Conservation (phyloP, 441 rosid genomes). For the Codiaeum variegatum region DNA sequence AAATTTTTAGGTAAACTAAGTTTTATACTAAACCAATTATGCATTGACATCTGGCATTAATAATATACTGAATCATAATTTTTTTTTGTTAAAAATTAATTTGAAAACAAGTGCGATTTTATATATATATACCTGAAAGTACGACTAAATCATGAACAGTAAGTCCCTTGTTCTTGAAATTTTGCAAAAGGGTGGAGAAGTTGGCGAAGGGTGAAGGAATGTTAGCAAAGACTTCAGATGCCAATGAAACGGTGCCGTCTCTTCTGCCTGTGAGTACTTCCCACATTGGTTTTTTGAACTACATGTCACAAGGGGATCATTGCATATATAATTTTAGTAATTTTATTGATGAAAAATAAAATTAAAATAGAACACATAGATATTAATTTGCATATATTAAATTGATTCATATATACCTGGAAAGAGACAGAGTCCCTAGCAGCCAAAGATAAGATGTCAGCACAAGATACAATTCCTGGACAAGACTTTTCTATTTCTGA, state of each 20-base stretch:
- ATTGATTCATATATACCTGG: constrained; percentile 31
- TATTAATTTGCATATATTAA: too few relatives aligned
- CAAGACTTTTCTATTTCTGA: constrained; percentile 48
- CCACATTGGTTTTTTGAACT: constrained; percentile 40
- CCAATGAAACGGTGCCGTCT: constrained; percentile 52
- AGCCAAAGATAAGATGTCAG: constrained; percentile 55
- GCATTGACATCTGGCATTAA: too few relatives aligned
- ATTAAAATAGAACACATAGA: too few relatives aligned
- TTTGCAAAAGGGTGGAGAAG: constrained; percentile 7
- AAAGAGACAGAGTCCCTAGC: constrained; percentile 59
- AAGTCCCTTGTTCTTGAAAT: constrained; percentile 11
- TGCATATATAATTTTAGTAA: neutral
- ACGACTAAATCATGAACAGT: constrained; percentile 18
- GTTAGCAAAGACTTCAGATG: constrained; percentile 27
- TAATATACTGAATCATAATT: too few relatives aligned
- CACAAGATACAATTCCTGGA: constrained; percentile 61
- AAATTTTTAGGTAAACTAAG: too few relatives aligned
- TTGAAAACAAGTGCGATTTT: too few relatives aligned
- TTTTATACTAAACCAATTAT: too few relatives aligned
- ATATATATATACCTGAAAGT: constrained; percentile 9
- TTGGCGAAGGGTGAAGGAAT: constrained; percentile 17
- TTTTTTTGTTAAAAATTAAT: too few relatives aligned
- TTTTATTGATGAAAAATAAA: too few relatives aligned
- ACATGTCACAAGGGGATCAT: constrained; percentile 18
- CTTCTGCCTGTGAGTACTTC: constrained; percentile 56